Percentiles rank a stretch among this genome's conserved stretches.
Conservation (phyloP, 2,329 filamentous ascomycete genomes). For the Colletotrichum sojae region DNA sequence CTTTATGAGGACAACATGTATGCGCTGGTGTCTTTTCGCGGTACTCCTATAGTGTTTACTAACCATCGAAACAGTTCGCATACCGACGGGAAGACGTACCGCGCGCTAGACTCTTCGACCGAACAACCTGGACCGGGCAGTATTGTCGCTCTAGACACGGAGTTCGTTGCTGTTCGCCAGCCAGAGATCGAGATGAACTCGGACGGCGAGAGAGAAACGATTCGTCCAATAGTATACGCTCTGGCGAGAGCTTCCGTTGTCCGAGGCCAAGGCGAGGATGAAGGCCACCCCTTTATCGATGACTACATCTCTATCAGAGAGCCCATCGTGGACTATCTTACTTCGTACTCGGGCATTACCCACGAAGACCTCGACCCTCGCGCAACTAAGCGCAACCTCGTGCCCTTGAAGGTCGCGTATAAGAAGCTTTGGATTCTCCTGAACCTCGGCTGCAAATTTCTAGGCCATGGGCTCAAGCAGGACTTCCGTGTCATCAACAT, state of each 20-base stretch:
- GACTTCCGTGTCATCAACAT: constrained; percentile 99
- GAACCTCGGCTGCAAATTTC: constrained; percentile 93
- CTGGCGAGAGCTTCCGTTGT: constrained; percentile 94
- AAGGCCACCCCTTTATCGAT: constrained; percentile 92
- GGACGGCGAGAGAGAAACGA: constrained; percentile 91
- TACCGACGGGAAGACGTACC: constrained; percentile 69
- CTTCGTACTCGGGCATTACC: constrained; percentile 92
- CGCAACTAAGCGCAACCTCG: constrained; percentile 84
- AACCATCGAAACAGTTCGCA: constrained; percentile 54
- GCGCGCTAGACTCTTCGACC: constrained; percentile 65
- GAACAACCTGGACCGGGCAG: constrained; percentile 81
- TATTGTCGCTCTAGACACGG: constrained; percentile 92
- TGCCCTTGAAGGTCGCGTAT: constrained; percentile 91
- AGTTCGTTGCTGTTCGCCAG: constrained; percentile 93
- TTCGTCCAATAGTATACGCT: constrained; percentile 90
- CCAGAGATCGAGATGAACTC: constrained; percentile 97
- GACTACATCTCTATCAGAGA: constrained; percentile 96
- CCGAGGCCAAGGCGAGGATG: constrained; percentile 81
- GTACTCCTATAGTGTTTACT: constrained; percentile 38
- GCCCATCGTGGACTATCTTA: constrained; percentile 94
- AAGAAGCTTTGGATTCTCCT: constrained; percentile 98
- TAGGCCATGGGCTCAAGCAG: constrained; percentile 93
- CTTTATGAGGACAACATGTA: constrained; percentile 80
- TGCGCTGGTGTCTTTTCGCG: background rate
- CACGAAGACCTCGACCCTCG: constrained; percentile 86